Evolutionary conservation across 352 stramenopile species (phyloP).

Genomic region (Paralagenidium karlingii): DNA sequence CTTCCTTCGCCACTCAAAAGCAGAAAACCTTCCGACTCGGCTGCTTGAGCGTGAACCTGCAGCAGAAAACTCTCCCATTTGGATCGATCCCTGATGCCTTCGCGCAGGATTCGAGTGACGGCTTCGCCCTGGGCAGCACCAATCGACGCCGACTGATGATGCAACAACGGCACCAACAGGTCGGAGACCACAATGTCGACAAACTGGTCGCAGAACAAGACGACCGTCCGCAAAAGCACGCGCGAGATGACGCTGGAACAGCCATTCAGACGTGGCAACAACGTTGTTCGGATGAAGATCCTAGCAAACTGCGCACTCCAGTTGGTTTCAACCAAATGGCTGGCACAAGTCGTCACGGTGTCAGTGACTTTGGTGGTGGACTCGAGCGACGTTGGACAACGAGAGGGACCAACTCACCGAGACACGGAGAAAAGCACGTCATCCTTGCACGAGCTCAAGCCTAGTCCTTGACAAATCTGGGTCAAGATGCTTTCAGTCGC

Average conservation of each 20-base stretch:
- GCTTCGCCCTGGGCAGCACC: slow-evolving; percentile 48
- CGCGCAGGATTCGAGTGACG: slow-evolving; percentile 44
- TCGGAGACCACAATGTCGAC: slow-evolving; percentile 24
- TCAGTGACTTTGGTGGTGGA: slow-evolving; percentile 1
- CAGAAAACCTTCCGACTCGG: too few relatives aligned
- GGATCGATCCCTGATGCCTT: slow-evolving; percentile 16
- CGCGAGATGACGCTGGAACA: slow-evolving; percentile 63
- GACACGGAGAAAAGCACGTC: slow-evolving; percentile 47
- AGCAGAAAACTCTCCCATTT: too few relatives aligned
- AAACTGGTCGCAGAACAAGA: slow-evolving; percentile 41
- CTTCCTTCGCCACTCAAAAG: slow-evolving; percentile 58
- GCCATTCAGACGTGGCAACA: slow-evolving; percentile 38
- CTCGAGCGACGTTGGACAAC: neutral
- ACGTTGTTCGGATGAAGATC: slow-evolving; percentile 35
- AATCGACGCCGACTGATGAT: slow-evolving; percentile 18
- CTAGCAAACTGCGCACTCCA: slow-evolving; percentile 58
- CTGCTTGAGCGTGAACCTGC: too few relatives aligned
- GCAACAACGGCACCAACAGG: slow-evolving; percentile 38
- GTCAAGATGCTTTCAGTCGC: slow-evolving; percentile 40
- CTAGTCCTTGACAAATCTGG: slow-evolving; percentile 23
- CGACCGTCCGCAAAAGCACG: slow-evolving; percentile 39
- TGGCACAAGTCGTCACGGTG: neutral
- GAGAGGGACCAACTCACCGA: slow-evolving; percentile 10
- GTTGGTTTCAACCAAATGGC: slow-evolving; percentile 32
- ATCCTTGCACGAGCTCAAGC: slow-evolving; percentile 33